These are phyloP conservation scores for Neopestalotiopsis sp. DNA, from an alignment of 2,329 filamentous ascomycete genomes.

Conservation along the genomic window DNA sequence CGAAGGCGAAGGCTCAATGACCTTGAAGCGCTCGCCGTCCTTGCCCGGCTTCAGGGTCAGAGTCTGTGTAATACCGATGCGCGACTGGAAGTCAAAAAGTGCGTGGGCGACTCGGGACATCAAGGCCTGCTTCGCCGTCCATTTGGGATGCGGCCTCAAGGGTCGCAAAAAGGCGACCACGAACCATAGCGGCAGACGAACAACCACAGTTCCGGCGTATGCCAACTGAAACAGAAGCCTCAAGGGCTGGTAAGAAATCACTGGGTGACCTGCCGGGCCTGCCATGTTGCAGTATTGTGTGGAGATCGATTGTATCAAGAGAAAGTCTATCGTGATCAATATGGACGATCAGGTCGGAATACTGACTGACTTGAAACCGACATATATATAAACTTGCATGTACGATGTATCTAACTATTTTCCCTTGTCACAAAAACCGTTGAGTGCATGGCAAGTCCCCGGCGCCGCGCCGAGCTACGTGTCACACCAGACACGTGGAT, in stretches of 20 bases:
- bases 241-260: slow-evolving; percentile 24
- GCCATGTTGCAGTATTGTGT: background rate
- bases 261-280: slow-evolving; percentile 13
- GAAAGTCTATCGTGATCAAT: too few relatives aligned
- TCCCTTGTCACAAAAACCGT: too few relatives aligned
- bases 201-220: slow-evolving; percentile 16
- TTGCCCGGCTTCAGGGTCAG: slow-evolving; percentile 18
- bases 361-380: too few relatives aligned
- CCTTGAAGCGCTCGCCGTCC: slow-evolving; percentile 20
- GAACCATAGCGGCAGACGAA: slow-evolving; percentile 22
- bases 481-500: background rate
- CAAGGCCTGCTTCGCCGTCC: slow-evolving; percentile 23
- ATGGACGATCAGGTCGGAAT: background rate
- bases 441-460: background rate
- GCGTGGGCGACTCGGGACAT: slow-evolving; percentile 13
- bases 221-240: slow-evolving; percentile 19
- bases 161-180: slow-evolving; percentile 21
- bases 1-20: background rate
- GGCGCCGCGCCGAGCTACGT: background rate
- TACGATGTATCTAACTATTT: too few relatives aligned
- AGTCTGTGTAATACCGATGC: slow-evolving; percentile 20
- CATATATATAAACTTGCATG: too few relatives aligned
- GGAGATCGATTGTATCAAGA: background rate
- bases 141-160: slow-evolving; percentile 23
- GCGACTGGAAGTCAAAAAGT: slow-evolving; percentile 4